Evolutionary conservation across 345 rosid species (phyloP).

Genomic region (Rubroshorea leprosula): DNA sequence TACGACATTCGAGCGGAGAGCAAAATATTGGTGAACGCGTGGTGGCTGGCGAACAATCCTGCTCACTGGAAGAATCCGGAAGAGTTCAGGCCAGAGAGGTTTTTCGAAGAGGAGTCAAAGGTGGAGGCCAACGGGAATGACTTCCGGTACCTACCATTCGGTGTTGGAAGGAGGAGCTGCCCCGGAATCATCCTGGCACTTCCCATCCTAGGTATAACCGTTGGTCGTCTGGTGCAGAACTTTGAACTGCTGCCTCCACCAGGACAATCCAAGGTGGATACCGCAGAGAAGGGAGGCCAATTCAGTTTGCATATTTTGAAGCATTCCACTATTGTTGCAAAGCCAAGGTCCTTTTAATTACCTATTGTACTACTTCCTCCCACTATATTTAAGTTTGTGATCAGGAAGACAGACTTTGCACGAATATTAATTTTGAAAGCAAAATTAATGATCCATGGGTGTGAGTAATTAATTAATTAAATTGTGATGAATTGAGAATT

Average conservation of each 20-base stretch:
- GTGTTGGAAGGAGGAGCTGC: constrained; percentile 95
- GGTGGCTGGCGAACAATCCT: constrained; percentile 99
- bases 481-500: no score
- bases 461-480: no score
- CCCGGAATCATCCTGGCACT: constrained; percentile 94
- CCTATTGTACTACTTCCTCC: no score
- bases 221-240: constrained; percentile 94
- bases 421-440: no score
- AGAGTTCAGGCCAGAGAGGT: constrained; percentile 95
- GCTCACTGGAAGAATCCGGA: constrained; percentile 77
- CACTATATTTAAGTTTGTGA: no score
- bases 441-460: no score
- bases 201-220: constrained; percentile 83
- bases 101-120: constrained; percentile 84
- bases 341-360: constrained; percentile 65
- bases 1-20: constrained; percentile 93
- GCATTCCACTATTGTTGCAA: constrained; percentile 85
- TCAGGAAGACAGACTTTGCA: no score
- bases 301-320: constrained; percentile 92
- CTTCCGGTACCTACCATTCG: constrained; percentile 87
- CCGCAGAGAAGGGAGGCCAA: constrained; percentile 88
- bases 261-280: constrained; percentile 79
- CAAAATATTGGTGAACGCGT: constrained; percentile 88
- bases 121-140: constrained; percentile 96
- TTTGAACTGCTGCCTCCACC: constrained; percentile 94